phyloP scores from a whole-genome alignment of 345 rosid genomes.

The Eucalyptus decipiens region DNA sequence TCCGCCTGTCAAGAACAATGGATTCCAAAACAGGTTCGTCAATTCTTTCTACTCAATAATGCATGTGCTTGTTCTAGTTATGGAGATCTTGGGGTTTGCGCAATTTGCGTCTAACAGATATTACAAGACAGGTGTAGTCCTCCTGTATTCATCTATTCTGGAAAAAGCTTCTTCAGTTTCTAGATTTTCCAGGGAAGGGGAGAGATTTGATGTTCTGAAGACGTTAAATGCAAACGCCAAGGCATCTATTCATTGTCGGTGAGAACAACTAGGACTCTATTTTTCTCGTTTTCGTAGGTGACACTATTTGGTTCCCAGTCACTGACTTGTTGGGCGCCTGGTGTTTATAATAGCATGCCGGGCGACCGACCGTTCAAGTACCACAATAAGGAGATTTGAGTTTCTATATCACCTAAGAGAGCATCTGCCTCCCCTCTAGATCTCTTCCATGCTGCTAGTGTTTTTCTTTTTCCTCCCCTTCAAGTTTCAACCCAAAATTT shows the following conservation, averaged over 20 bases:
- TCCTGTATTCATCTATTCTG: not conserved
- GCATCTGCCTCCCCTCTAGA: not conserved
- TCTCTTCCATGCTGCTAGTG: not conserved
- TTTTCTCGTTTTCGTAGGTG: not conserved
- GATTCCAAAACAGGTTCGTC: too few species aligned
- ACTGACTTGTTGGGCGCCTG: not conserved
- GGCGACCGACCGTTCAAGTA: too few species aligned
- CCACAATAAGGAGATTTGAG: not conserved
- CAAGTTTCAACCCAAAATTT: not conserved
- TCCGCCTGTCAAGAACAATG: too few species aligned
- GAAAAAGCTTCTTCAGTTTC: not conserved
- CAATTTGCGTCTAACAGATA: too few species aligned
- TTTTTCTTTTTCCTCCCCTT: not conserved
- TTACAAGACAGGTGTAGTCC: constrained; percentile 38
- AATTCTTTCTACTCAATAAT: too few species aligned
- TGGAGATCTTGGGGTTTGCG: too few species aligned
- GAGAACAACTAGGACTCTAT: not conserved
- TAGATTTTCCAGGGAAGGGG: not conserved
- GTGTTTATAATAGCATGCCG: too few species aligned
- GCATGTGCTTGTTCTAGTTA: too few species aligned
- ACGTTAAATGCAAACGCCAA: not conserved
- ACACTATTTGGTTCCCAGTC: not conserved
- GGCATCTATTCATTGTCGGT: not conserved
- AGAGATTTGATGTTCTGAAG: not conserved
- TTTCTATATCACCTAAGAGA: not conserved